These are phyloP conservation scores for Ormosia emarginata DNA, from an alignment of 306 rosid species.

Conservation along the genomic window DNA sequence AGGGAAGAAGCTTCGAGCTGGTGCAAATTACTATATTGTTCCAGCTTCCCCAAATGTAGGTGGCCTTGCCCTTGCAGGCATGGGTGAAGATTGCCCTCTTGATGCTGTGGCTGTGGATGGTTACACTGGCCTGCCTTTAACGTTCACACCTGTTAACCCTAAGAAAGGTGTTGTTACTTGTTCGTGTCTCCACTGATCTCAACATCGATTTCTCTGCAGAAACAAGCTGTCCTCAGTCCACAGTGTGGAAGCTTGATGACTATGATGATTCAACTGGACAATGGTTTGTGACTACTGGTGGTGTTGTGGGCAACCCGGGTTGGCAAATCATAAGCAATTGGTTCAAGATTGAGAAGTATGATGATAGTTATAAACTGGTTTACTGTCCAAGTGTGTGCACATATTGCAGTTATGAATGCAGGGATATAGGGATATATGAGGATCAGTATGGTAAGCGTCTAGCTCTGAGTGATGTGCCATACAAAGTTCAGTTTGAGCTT, in stretches of 20 bases:
- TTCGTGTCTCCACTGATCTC: neutral
- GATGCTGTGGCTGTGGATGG: neutral
- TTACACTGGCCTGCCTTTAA: neutral
- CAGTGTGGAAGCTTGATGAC: constrained; percentile 34
- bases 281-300: constrained; percentile 23
- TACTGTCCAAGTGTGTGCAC: constrained; percentile 52
- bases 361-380: constrained; percentile 36
- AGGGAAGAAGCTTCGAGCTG: constrained; percentile 12
- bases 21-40: neutral
- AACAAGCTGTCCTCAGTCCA: neutral
- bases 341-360: constrained; percentile 51
- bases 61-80: neutral
- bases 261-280: neutral
- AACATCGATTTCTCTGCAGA: constrained; percentile 20
- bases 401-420: constrained; percentile 35
- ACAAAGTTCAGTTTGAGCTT: neutral
- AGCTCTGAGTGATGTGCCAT: neutral
- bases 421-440: constrained; percentile 24
- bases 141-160: neutral
- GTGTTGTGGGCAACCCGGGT: constrained; percentile 33
- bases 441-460: neutral
- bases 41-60: neutral
- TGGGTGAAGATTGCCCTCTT: neutral
- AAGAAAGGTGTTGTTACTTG: constrained; percentile 6
- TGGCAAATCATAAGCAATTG: constrained; percentile 25